Conservation (phyloP, 108 stramenopile species). For the Nitzschia sp. region DNA sequence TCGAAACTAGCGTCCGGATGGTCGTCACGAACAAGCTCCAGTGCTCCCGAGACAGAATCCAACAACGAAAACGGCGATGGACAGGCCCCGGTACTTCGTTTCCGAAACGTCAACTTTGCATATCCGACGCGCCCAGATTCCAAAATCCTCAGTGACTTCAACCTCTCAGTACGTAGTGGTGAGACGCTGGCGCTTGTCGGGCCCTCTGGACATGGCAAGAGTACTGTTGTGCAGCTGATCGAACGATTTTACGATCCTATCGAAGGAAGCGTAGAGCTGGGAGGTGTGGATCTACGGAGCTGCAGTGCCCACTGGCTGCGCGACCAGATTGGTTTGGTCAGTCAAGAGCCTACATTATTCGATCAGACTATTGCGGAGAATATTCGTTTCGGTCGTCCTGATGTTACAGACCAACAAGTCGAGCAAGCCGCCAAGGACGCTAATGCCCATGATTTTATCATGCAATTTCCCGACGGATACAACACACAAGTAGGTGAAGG, state of each 20-base stretch:
- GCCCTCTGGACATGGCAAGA: conserved; percentile 80
- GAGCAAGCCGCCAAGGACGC: conserved; percentile 83
- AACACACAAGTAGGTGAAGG: conserved; percentile 60
- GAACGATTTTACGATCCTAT: conserved; percentile 94
- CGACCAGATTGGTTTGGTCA: conserved; percentile 85
- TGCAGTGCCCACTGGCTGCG: conserved; percentile 82
- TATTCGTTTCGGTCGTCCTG: conserved; percentile 75
- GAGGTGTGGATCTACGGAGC: conserved; percentile 77
- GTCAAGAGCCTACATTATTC: conserved; percentile 94
- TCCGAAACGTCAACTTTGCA: conserved; percentile 73
- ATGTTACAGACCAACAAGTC: conserved; percentile 62
- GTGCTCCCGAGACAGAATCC: conserved; percentile 9
- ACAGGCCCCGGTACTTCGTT: conserved; percentile 39
- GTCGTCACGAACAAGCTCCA: conserved; percentile 4
- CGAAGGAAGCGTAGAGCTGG: conserved; percentile 71
- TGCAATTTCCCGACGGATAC: conserved; percentile 53
- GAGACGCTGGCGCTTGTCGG: conserved; percentile 12
- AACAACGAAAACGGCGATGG: background rate
- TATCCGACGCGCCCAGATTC: conserved; percentile 88
- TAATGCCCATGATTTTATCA: conserved; percentile 90
- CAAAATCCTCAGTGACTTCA: conserved; percentile 61
- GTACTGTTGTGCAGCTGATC: conserved; percentile 81
- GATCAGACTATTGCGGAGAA: conserved; percentile 87
- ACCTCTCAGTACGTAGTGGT: conserved; percentile 38
- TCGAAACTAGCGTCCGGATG: background rate